phyloP scores from a whole-genome alignment of 1,284 basidiomycete species.

The Puccinia horiana region DNA sequence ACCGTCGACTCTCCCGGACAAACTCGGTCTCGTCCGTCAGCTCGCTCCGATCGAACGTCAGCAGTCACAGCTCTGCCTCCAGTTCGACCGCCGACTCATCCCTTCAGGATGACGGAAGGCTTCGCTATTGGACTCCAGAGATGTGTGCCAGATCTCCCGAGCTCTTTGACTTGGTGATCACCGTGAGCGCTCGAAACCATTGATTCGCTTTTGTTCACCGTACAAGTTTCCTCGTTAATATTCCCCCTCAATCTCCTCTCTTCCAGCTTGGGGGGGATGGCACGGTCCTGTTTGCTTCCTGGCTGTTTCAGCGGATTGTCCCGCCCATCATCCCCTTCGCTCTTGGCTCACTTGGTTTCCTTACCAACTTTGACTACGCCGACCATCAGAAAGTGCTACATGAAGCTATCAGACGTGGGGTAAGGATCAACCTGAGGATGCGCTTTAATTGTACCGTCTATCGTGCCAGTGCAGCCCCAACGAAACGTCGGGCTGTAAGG shows the following conservation, averaged over 20 bases:
- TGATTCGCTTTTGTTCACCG: not conserved
- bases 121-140: conserved; percentile 94
- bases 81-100: conserved; percentile 61
- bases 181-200: conserved; percentile 63
- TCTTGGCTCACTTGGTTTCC: conserved; percentile 95
- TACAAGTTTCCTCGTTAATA: not conserved
- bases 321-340: conserved; percentile 97
- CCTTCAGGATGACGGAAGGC: conserved; percentile 74
- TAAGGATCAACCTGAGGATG: conserved; percentile 97
- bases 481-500: conserved; percentile 68
- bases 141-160: conserved; percentile 92
- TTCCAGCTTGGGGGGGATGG: conserved; percentile 79
- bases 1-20: conserved; percentile 29
- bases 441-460: conserved; percentile 98
- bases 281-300: conserved; percentile 97
- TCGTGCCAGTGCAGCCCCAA: conserved; percentile 68
- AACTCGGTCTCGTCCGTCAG: conserved; percentile 31
- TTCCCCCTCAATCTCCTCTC: conserved; percentile 1
- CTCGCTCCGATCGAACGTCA: conserved; percentile 23
- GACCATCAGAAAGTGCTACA: conserved; percentile 85
- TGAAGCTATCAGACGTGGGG: conserved; percentile 84
- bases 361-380: conserved; percentile 95
- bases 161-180: conserved; percentile 96
- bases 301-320: conserved; percentile 97
- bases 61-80: conserved; percentile 27